Conservation (phyloP, 345 rosid species). For the Populus deltoides region DNA sequence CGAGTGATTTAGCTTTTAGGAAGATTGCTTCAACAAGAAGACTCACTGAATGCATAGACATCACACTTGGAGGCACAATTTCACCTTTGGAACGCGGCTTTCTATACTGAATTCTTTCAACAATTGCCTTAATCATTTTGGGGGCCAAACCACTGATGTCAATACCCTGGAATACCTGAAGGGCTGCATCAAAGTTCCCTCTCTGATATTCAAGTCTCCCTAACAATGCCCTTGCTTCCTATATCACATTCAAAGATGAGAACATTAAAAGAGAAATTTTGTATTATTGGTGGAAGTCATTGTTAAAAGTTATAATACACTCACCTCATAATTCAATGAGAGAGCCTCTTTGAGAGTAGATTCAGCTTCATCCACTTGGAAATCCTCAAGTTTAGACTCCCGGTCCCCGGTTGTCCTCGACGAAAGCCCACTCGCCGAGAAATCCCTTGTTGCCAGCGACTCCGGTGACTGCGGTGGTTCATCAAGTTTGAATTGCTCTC, state of each 20-base stretch:
- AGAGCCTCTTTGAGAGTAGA: constrained; percentile 95
- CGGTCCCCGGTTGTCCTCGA: constrained; percentile 70
- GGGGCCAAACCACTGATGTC: constrained; percentile 63
- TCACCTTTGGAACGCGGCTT: constrained; percentile 56
- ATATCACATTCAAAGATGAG: constrained; percentile 1
- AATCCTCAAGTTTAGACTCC: constrained; percentile 75
- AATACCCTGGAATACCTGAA: constrained; percentile 92
- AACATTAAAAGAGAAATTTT: not conserved
- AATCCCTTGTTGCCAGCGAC: constrained; percentile 89
- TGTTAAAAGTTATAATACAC: not conserved
- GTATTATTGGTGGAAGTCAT: not conserved
- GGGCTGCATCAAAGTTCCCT: constrained; percentile 91
- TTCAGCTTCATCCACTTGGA: constrained; percentile 90
- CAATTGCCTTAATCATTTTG: constrained; percentile 65
- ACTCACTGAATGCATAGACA: constrained; percentile 93
- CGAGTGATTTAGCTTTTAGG: constrained; percentile 83
- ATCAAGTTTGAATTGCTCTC: constrained; percentile 86
- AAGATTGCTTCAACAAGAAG: constrained; percentile 83
- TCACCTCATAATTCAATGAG: constrained; percentile 91
- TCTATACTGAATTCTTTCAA: constrained; percentile 50
- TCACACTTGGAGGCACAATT: constrained; percentile 39
- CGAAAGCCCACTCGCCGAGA: constrained; percentile 82
- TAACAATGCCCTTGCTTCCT: constrained; percentile 97
- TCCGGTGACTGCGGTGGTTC: constrained; percentile 89
- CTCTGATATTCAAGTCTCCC: constrained; percentile 92